Base-by-base conservation (phyloP, 2,329 filamentous ascomycete genomes). In the Tricladium varicosporioides region DNA sequence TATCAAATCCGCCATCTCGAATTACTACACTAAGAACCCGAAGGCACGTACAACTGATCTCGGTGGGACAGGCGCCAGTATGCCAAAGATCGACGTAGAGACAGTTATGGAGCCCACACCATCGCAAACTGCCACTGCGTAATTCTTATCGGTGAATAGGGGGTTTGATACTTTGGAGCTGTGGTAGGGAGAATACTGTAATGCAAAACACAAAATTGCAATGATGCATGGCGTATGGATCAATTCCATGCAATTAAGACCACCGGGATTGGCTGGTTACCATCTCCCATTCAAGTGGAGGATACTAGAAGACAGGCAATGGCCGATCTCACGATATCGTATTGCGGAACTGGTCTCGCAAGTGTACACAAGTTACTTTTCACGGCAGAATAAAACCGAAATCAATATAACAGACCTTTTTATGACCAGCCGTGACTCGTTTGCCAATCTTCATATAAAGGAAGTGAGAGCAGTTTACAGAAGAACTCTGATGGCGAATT, bases 11-110 rank as follows among this genome's bases (percentile, higher is more conserved):
- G 91, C 91, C 65, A 94, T 96, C 70, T 87, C 85, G 62, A 91
- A 96, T 74, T 96, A 94, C 79, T 91, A 93, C 78, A 89, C 85
- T 70, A 94, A 95, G 82, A 94, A 95, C 77, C 90, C 91, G 58
- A 85, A 88, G 61, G 85, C 85, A 36, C 83, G 84, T 68, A 71
- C 80, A 56, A 95, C 91, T 42, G 85, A 92, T 70, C 82, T 96
- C 10, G 86, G 87, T 54, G 90, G 91, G 65, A 92, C 88, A 22
- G 84, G 79, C 54, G 81, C 85, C 51, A 79, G 85, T 66, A 80
- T 92, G 69, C 85, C 89, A 48, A 83, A 82, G 73, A 78, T 85
- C 59, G 82, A 85, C 66, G 75, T 85, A 16, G 82, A 85, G 73
- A 81, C 78, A 44, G 75, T 83, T 19, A 75, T 79, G 64, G 77